phyloP scores from a whole-genome alignment of 768 basidiomycete species.

The Rhodosporidiobolus sp. region DNA sequence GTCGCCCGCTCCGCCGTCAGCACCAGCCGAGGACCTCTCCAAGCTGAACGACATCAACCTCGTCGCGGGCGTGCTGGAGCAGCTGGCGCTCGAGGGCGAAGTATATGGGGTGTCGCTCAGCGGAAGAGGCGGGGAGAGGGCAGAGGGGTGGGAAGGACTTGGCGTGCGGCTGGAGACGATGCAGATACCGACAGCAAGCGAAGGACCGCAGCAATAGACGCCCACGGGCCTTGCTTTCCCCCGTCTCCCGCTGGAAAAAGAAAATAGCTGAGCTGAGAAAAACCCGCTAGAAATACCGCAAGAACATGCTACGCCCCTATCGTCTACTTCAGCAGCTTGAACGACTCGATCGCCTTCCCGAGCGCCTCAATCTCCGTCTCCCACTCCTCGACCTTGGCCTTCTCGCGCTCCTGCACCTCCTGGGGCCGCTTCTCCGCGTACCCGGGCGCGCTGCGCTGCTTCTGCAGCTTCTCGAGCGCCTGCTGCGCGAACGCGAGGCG shows the following conservation, averaged over 20 bases:
- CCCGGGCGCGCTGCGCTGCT: constrained; percentile 61
- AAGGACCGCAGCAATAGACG: background rate
- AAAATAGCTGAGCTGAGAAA: no score
- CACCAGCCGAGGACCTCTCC: constrained; percentile 63
- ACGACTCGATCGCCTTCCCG: constrained; percentile 18
- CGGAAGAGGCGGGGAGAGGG: background rate
- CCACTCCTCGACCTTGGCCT: constrained; percentile 33
- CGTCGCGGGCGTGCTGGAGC: constrained; percentile 60
- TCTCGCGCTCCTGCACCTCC: constrained; percentile 70
- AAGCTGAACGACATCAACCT: constrained; percentile 83
- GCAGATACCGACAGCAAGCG: background rate
- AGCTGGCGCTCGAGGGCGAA: constrained; percentile 12
- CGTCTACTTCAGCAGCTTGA: constrained; percentile 20
- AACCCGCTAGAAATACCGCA: background rate
- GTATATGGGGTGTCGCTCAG: background rate
- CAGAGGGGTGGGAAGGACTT: constrained; percentile 9
- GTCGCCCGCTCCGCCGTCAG: background rate
- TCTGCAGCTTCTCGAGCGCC: constrained; percentile 66
- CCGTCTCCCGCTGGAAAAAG: background rate
- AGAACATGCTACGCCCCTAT: background rate
- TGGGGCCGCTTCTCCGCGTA: constrained; percentile 77
- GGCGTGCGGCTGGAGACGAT: constrained; percentile 12
- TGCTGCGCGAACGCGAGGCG: constrained; percentile 70
- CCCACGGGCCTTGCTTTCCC: background rate
- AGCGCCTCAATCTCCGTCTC: constrained; percentile 24